A percentile compares a stretch with the other conserved stretches of the same genome.
Conservation (phyloP, 257 asterid species). For the Oldenlandia corymbosa region DNA sequence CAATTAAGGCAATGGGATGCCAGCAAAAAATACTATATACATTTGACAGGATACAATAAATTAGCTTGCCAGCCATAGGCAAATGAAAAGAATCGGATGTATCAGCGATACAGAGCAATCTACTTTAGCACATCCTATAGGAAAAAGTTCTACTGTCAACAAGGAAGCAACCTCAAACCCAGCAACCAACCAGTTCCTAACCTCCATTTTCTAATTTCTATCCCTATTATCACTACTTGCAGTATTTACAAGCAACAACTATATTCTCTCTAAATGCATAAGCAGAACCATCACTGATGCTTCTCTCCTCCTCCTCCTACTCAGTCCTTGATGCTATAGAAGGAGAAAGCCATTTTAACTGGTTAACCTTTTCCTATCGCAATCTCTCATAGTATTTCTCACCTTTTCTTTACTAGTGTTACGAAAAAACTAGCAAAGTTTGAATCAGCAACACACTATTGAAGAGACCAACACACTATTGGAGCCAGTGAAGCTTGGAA, state of each 20-base stretch:
- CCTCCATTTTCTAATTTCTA: conserved; percentile 24
- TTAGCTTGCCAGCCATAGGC: conserved; percentile 88
- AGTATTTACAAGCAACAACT: background rate
- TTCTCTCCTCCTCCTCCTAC: conserved; percentile 12
- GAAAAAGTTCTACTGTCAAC: conserved; percentile 61
- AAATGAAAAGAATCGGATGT: conserved; percentile 75
- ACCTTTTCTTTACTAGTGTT: too few species aligned
- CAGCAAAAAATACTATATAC: conserved; percentile 63
- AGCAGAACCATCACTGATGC: background rate
- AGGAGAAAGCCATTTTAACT: conserved; percentile 5
- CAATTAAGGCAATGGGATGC: conserved; percentile 81
- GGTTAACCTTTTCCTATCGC: background rate
- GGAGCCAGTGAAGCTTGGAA: background rate
- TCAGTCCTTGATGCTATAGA: conserved; percentile 9
- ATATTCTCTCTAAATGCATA: conserved; percentile 1
- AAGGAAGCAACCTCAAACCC: conserved; percentile 81
- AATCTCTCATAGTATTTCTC: too few species aligned
- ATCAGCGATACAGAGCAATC: conserved; percentile 78
- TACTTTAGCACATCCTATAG: conserved; percentile 74
- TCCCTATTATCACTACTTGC: background rate
- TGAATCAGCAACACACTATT: too few species aligned
- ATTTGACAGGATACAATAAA: conserved; percentile 72
- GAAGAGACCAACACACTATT: too few species aligned
- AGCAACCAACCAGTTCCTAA: conserved; percentile 76
- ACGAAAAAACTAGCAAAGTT: too few species aligned